Base-by-base conservation (phyloP, 2,329 filamentous ascomycete genomes). In the Microsporum audouinii region DNA sequence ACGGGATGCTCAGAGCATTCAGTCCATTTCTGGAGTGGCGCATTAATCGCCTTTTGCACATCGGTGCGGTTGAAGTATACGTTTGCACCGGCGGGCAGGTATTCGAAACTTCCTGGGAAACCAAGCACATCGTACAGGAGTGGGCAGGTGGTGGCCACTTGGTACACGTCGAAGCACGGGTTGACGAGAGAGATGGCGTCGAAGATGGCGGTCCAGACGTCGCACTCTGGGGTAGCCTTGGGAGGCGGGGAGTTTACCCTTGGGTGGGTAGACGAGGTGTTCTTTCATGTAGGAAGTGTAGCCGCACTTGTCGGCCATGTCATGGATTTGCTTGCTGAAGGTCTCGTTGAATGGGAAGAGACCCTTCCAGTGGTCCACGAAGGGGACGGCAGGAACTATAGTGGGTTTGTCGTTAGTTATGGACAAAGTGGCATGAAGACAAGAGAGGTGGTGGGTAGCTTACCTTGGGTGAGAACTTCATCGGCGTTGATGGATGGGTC, bases 91-190 rank as follows among this genome's bases (percentile, higher is more conserved):
- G 74, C 76, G 0, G 88, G 87, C 0, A 82, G 68, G 72, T 91
- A 92, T 23, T 73, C 71, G 60, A 84, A 77, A 1, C 80, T 79
- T n/a, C 85, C 84, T 0, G 87, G 85, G 72, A 87, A 86, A 14
- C 84, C 84, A 2, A 91, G 77, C 0, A 87, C 82, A 62, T 90
- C 85, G 80, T 83, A 89, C 1, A 82, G 76, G 2, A 85, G 65
- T 0, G 89, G 89, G 70, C 89, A 94, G 10, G 84, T 87, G 2
- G 83, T 84, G 1, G 82, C 82, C 12, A 92, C 81, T 57, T 88
- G 82, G 73, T 92, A 94, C 8, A 88, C 76, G 70, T 90, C 84
- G 74, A 88, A 95, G 76, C 89, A 94, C 0, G 89, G 89, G 74
- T 94, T 94, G 38, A 83, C 72, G 0, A 76, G 68, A 3, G 77